Evolutionary conservation across 176 grass and related monocot species (phyloP), one percentile per base, ranked within the genome.

Genomic region (Carex parvula): DNA sequence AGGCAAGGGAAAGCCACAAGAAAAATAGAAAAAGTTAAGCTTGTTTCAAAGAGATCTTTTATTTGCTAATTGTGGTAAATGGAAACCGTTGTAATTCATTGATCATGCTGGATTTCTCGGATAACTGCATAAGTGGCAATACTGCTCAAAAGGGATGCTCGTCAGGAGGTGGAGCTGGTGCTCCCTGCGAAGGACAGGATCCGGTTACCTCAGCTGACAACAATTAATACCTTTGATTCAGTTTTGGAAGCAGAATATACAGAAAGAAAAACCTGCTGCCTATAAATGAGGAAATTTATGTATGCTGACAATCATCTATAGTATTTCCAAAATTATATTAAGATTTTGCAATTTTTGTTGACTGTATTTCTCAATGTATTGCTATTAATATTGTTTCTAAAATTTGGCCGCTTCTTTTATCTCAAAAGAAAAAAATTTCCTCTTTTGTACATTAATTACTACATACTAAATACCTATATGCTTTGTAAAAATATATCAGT

Each of bases 21-120:
- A 78, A 33, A 77, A 57, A 57, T 78, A 78, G 73, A 78, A 78
- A 74, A 70, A n/a, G 55, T 66, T 67, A 7, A 58, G 41, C 69
- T 52, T 59, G 17, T 41, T 22, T 65, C 20, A 76, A 85, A 30
- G 39, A 78, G 46, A 75, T 75, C 24, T 78, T 78, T 35, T 78
- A 30, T 78, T 78, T 57, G 52, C 52, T 78, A 78, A 78, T 57
- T 78, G 13, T 24, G 52, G 73, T 33, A 78, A 78, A 78, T 33
- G 3, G 15, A 57, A 30, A 29, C 73, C 2, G 73, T 56, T 78
- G 24, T 56, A 18, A 78, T 33, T 78, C 14, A 35, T 57, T 57
- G 73, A 78, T 78, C 24, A 57, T 32, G 73, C 22, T 56, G 50
- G 7, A 33, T 78, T 56, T 78, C 15, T 0, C 15, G 13, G 14